phyloP scores from a whole-genome alignment of 2,329 filamentous ascomycete genomes.

The Tolypocladium nubicola region DNA sequence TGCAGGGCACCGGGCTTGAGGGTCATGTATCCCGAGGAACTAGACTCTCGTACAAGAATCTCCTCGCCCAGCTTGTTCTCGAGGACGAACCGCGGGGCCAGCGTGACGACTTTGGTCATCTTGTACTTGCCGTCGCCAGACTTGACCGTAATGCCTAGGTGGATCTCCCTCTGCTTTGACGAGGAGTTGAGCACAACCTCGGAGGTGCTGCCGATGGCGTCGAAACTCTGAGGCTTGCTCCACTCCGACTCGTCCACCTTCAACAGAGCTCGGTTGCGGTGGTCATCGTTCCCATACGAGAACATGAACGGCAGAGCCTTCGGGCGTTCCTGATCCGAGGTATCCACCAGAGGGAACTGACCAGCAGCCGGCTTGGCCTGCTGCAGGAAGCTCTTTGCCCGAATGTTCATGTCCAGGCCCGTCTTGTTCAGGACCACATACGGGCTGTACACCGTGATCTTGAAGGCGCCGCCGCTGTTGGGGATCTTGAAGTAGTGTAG shows the following conservation, averaged over 20 bases:
- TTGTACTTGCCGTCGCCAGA: slow-evolving; percentile 97
- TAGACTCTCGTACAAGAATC: slow-evolving; percentile 81
- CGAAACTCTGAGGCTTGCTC: slow-evolving; percentile 97
- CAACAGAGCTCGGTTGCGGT: slow-evolving; percentile 79
- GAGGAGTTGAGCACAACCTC: slow-evolving; percentile 75
- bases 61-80: slow-evolving; percentile 89
- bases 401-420: slow-evolving; percentile 75
- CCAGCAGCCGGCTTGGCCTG: slow-evolving; percentile 75
- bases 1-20: slow-evolving; percentile 70
- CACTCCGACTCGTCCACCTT: slow-evolving; percentile 85
- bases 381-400: slow-evolving; percentile 82
- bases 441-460: slow-evolving; percentile 87
- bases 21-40: slow-evolving; percentile 74
- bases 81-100: slow-evolving; percentile 84
- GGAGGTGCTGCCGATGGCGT: slow-evolving; percentile 87
- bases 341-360: slow-evolving; percentile 50
- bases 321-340: slow-evolving; percentile 41
- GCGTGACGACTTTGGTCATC: slow-evolving; percentile 87
- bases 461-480: slow-evolving; percentile 90
- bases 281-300: slow-evolving; percentile 79
- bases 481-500: slow-evolving; percentile 88
- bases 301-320: slow-evolving; percentile 92
- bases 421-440: slow-evolving; percentile 96
- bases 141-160: slow-evolving; percentile 78
- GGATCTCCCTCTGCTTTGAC: slow-evolving; percentile 67